Evolutionary conservation across 441 rosid species (phyloP).

Genomic region (Adansonia grandidieri): DNA sequence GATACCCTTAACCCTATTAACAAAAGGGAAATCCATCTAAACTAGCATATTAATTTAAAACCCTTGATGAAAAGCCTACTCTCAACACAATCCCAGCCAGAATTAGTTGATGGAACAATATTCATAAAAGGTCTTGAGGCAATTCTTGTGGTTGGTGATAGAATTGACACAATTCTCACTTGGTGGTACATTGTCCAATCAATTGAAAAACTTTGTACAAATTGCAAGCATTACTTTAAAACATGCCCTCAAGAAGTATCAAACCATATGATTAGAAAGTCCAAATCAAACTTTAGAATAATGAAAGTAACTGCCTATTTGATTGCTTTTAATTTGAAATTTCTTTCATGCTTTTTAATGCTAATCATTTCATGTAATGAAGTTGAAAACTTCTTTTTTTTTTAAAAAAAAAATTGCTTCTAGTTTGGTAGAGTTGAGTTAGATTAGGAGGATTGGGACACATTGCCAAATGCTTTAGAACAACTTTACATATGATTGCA

Average conservation of each 20-base stretch:
- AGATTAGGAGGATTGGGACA: conserved; percentile 35
- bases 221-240: conserved; percentile 29
- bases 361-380: conserved; percentile 22
- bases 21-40: no score
- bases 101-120: conserved; percentile 17
- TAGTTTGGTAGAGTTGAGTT: conserved; percentile 45
- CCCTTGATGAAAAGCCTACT: neutral
- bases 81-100: neutral
- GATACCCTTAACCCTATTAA: no score
- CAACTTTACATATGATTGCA: conserved; percentile 31
- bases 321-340: conserved; percentile 26
- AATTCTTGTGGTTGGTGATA: conserved; percentile 30
- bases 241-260: conserved; percentile 30
- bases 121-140: conserved; percentile 18
- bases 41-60: neutral
- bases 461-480: conserved; percentile 40
- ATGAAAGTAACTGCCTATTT: conserved; percentile 26
- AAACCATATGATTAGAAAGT: conserved; percentile 39
- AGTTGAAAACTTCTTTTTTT: conserved; percentile 11
- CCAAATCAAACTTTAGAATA: conserved; percentile 32
- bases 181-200: conserved; percentile 33
- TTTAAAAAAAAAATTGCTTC: neutral
- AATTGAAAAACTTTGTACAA: conserved; percentile 15
- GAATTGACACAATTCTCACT: conserved; percentile 33
- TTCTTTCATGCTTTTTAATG: neutral